phyloP scores from a whole-genome alignment of 2,329 filamentous ascomycete genomes.

The Rhynchosporium agropyri region DNA sequence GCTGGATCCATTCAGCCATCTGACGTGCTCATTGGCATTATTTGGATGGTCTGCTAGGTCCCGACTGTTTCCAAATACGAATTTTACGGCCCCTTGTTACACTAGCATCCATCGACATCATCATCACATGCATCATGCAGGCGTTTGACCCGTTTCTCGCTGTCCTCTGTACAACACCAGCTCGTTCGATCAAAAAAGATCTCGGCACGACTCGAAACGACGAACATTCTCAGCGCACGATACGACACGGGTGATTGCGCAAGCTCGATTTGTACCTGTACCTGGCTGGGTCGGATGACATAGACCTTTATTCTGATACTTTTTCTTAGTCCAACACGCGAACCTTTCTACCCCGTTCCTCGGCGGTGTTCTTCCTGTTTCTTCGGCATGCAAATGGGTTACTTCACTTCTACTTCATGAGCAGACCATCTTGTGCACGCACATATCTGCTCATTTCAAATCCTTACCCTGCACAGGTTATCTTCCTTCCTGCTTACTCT shows the following conservation, averaged over 20 bases:
- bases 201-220: constrained; percentile 36
- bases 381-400: constrained; percentile 30
- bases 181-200: constrained; percentile 39
- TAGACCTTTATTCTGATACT: constrained; percentile 32
- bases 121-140: constrained; percentile 37
- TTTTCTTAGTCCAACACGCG: constrained; percentile 27
- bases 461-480: constrained; percentile 19
- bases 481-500: not conserved
- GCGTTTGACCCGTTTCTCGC: constrained; percentile 33
- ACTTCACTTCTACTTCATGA: constrained; percentile 36
- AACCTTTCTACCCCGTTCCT: constrained; percentile 24
- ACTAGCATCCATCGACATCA: constrained; percentile 41
- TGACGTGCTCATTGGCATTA: constrained; percentile 22
- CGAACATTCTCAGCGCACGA: constrained; percentile 40
- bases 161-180: constrained; percentile 43
- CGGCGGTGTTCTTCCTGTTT: constrained; percentile 30
- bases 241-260: constrained; percentile 41
- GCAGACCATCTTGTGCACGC: constrained; percentile 38
- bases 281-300: constrained; percentile 32
- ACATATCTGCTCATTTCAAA: constrained; percentile 30
- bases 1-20: constrained; percentile 31
- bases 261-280: constrained; percentile 43
- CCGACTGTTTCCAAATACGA: constrained; percentile 42
- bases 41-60: constrained; percentile 19
- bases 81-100: constrained; percentile 44